phyloP scores from a whole-genome alignment of 2,329 filamentous ascomycete genomes.

The Pochonia chlamydosporia region DNA sequence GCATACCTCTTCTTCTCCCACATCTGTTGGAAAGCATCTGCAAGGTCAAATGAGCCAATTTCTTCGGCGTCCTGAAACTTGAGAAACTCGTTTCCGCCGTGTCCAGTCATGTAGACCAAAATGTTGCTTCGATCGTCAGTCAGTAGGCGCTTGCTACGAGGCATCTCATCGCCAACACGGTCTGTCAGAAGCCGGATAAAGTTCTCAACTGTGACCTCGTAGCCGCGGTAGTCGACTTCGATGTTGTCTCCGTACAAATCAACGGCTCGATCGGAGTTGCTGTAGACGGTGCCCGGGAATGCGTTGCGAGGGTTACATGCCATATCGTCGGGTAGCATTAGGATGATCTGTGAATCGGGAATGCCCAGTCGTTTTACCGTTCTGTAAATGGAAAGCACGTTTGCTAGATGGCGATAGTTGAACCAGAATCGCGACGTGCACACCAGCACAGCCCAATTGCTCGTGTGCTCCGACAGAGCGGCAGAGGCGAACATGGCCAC shows the following conservation, averaged over 20 bases:
- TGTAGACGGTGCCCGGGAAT: conserved; percentile 96
- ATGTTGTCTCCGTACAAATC: conserved; percentile 98
- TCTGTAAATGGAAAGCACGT: conserved; percentile 93
- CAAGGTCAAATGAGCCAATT: conserved; percentile 91
- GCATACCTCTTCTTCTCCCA: conserved; percentile 94
- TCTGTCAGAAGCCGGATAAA: conserved; percentile 95
- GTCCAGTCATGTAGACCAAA: conserved; percentile 97
- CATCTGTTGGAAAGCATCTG: conserved; percentile 98
- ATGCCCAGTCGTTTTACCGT: conserved; percentile 98
- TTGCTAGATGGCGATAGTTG: conserved; percentile 97
- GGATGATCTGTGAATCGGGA: conserved; percentile 96
- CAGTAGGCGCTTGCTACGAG: conserved; percentile 84
- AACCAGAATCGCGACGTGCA: conserved; percentile 99
- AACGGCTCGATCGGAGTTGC: conserved; percentile 91
- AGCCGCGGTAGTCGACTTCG: conserved; percentile 95
- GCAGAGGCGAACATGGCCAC: conserved; percentile 39
- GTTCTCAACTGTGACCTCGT: conserved; percentile 98
- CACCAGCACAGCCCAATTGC: conserved; percentile 98
- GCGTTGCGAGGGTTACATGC: conserved; percentile 98
- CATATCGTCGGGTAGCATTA: conserved; percentile 99
- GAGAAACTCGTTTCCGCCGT: conserved; percentile 94
- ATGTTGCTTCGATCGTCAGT: conserved; percentile 97
- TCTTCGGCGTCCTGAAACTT: conserved; percentile 99
- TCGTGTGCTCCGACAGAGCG: conserved; percentile 73
- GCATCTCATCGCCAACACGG: conserved; percentile 89